Evolutionary conservation across 1,284 basidiomycete genomes (phyloP).

Genomic region (Sanguinoderma infundibulare): DNA sequence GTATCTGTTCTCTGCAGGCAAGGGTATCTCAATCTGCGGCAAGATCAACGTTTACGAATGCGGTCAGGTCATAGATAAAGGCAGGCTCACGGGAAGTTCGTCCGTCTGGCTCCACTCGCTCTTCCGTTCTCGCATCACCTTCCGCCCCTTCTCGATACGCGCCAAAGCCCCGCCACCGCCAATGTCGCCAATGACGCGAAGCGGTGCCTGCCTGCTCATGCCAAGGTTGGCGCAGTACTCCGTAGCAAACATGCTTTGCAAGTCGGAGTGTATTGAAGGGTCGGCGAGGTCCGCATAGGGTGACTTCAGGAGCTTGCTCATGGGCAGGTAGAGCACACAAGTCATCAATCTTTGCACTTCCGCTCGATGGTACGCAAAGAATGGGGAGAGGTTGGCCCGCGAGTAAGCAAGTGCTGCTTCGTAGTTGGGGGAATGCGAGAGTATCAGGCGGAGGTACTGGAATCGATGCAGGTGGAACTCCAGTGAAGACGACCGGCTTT

Average conservation of each 20-base stretch:
- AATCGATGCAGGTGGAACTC: conserved; percentile 90
- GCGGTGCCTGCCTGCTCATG: conserved; percentile 87
- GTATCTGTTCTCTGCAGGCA: conserved; percentile 86
- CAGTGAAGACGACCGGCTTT: conserved; percentile 72
- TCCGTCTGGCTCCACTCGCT: conserved; percentile 90
- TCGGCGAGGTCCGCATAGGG: conserved; percentile 78
- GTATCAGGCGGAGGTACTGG: conserved; percentile 77
- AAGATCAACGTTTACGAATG: not conserved
- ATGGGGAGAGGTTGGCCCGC: conserved; percentile 64
- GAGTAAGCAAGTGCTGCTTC: conserved; percentile 78
- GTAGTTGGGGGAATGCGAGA: conserved; percentile 60
- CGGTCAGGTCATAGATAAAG: not conserved
- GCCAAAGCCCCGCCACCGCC: conserved; percentile 89
- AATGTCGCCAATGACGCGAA: conserved; percentile 88
- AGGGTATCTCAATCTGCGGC: conserved; percentile 88
- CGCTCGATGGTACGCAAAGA: conserved; percentile 63
- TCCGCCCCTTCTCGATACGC: conserved; percentile 90
- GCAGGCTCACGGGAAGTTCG: conserved; percentile 74
- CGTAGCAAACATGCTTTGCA: conserved; percentile 83
- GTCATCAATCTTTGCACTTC: conserved; percentile 83
- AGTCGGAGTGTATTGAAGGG: conserved; percentile 70
- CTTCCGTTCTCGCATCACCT: conserved; percentile 90
- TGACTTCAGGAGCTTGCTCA: conserved; percentile 62
- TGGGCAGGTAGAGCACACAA: conserved; percentile 75
- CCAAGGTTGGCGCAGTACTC: conserved; percentile 90